Evolutionary conservation across 805 yeast genomes (phyloP).

Genomic region (Metschnikowia gruessii): DNA sequence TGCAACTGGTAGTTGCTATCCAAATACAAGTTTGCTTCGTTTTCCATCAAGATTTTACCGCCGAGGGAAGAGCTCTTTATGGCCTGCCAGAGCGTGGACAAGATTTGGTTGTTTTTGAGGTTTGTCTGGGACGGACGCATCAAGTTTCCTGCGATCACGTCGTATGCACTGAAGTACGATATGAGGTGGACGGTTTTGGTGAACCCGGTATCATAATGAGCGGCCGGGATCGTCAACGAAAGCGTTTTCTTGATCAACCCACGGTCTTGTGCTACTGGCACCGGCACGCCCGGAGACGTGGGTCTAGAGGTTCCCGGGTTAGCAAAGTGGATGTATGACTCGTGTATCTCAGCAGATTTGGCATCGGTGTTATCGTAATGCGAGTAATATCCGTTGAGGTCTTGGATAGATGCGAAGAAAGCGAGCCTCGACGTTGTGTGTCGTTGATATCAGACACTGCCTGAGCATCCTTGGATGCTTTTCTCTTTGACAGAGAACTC

Average conservation of each 20-base stretch:
- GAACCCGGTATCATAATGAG: conserved; percentile 25
- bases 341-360: not conserved
- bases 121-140: conserved; percentile 55
- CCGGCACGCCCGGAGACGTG: not conserved
- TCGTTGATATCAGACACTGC: not conserved
- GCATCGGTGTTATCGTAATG: conserved; percentile 8
- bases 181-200: conserved; percentile 65
- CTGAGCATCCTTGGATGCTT: not conserved
- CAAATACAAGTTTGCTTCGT: conserved; percentile 48
- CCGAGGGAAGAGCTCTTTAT: conserved; percentile 60
- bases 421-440: not conserved
- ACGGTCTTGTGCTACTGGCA: conserved; percentile 10
- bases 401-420: not conserved
- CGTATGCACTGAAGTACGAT: conserved; percentile 74
- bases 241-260: conserved; percentile 85
- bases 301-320: not conserved
- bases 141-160: conserved; percentile 59
- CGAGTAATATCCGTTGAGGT: not conserved
- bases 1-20: conserved; percentile 45
- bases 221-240: conserved; percentile 49
- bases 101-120: conserved; percentile 49
- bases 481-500: conserved; percentile 16
- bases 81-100: conserved; percentile 51
- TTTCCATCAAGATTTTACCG: conserved; percentile 49
- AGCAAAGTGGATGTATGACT: not conserved